Evolutionary conservation across 352 stramenopile genomes (phyloP), one percentile per base, ranked within the genome.

Genomic region (Phytophthora ramorum): DNA sequence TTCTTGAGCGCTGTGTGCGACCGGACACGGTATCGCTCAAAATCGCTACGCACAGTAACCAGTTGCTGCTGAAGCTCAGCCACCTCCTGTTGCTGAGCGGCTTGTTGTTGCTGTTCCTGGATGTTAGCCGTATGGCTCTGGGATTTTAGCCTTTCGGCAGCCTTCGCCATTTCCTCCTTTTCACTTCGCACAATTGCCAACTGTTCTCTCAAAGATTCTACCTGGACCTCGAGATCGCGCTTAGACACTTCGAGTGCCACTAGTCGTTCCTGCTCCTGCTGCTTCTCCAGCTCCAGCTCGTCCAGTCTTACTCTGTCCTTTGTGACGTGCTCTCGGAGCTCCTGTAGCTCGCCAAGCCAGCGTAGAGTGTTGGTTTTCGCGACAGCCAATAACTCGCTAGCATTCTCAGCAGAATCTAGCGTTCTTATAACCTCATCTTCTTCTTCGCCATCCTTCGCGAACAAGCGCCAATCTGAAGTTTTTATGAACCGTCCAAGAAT

Each of bases 1-100:
- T 93, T 93, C 64, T 93, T 93, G 3, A 95, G 53, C 2, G 87
- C 87, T 1, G 87, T 76, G 45, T 90, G 85, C 8, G 83, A 91
- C 13, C 81, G 72, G 34, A 73, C 66, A 44, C 85, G 81, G 38
- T 95, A 95, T 43, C 74, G 66, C 53, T 92, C 83, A 51, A 91
- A 95, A 20, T 92, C 81, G 12, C 26, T 59, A 48, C 75, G 75
- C 0, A 87, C 40, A 7, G 72, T 67, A 5, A 54, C 34, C 4
- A 93, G 58, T 35, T 84, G 63, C 28, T 75, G 73, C 28, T 73
- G 50, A 13, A 87, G 22, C 19, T 63, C 52, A 8, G 61, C 37
- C 0, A 67, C 58, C 44, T 83, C 58, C 47, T 85, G 53, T 55
- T 73, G 53, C 6, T 66, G 61, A 34, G 59, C 63, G 4, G 47